Conservation (phyloP, 192 early-diverging fungal genomes). For the Rhizophagus sp. region DNA sequence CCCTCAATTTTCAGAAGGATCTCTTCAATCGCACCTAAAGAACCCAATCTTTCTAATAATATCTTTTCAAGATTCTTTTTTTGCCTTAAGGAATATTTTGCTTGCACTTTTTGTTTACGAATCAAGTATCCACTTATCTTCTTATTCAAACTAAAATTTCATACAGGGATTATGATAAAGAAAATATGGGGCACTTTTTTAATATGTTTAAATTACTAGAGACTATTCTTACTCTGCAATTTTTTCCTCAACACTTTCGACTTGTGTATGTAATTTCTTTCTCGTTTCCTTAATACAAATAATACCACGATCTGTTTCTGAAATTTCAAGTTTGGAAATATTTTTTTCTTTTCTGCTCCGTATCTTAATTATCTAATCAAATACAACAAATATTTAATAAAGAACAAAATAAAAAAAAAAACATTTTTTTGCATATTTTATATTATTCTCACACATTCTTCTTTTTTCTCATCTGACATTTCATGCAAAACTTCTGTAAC, state of each 20-base stretch:
- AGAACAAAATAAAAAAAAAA: not conserved
- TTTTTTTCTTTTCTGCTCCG: slow-evolving; percentile 33
- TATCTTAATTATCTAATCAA: slow-evolving; percentile 34
- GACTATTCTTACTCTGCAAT: slow-evolving; percentile 49
- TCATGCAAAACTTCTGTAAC: slow-evolving; percentile 16
- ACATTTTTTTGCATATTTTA: too few species aligned
- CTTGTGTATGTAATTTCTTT: slow-evolving; percentile 51
- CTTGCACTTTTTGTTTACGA: slow-evolving; percentile 52
- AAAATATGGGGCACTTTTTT: too few species aligned
- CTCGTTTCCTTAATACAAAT: slow-evolving; percentile 55
- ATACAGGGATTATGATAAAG: not conserved
- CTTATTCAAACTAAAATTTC: not conserved
- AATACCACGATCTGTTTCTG: slow-evolving; percentile 58
- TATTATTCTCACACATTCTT: not conserved
- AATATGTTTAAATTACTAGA: not conserved
- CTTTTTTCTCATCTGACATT: not conserved
- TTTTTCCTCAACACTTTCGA: slow-evolving; percentile 58
- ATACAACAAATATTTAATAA: not conserved
- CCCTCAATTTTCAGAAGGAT: slow-evolving; percentile 64
- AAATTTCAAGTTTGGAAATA: slow-evolving; percentile 44
- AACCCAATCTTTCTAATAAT: slow-evolving; percentile 56
- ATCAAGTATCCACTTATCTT: slow-evolving; percentile 43
- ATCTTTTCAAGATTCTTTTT: slow-evolving; percentile 54
- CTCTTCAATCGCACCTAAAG: slow-evolving; percentile 59
- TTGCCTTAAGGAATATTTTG: slow-evolving; percentile 55